Evolutionary conservation across 2,329 filamentous ascomycete genomes (phyloP), one percentile per base, ranked within the genome.

Genomic region (Ceratocystis cacaofunesta): DNA sequence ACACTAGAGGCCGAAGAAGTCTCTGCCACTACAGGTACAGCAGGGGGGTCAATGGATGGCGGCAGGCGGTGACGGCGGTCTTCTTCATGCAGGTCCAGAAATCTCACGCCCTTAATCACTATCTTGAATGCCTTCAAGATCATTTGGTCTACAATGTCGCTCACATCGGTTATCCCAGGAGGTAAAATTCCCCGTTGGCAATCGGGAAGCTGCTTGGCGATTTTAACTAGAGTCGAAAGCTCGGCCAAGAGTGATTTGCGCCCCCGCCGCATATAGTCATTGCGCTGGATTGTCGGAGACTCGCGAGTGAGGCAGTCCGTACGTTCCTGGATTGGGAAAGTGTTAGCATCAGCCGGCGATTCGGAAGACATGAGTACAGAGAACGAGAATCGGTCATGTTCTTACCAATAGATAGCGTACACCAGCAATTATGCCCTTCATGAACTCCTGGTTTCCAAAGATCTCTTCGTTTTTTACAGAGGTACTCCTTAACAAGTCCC

Each of bases 91-190:
- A 92, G 81, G 70, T 99, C 94, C 52, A 96, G 80, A 72, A 99
- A 97, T 57, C 87, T 83, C 30, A 96, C 90, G 15, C 89, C 91
- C 71, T 92, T 86, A 61, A 87, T 92, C n/a, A 96, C 89, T 63
- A 97, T 91, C 72, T 89, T 91, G 78, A 96, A 97, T 0, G 92
- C 92, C 74, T 92, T 94, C 64, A 95, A 78, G 28, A 97, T 88
- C 83, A 97, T 90, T 73, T 96, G 89, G 72, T 97, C 92, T 66
- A 96, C 83, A 66, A 92, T 83, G 70, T 88, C 84, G 71, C 90
- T 90, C 12, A 88, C 79, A 58, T 84, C 80, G 15, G 77, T 74
- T 17, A 58, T 12, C 3, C 50, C 63, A 6, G 65, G 32, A n/a
- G 65, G 62, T 0, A 76, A 69, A 52, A 75, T 69, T 3, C 79